Evolutionary conservation across 148 eudicot species (phyloP).

Genomic region (Rhododendron griersonianum): DNA sequence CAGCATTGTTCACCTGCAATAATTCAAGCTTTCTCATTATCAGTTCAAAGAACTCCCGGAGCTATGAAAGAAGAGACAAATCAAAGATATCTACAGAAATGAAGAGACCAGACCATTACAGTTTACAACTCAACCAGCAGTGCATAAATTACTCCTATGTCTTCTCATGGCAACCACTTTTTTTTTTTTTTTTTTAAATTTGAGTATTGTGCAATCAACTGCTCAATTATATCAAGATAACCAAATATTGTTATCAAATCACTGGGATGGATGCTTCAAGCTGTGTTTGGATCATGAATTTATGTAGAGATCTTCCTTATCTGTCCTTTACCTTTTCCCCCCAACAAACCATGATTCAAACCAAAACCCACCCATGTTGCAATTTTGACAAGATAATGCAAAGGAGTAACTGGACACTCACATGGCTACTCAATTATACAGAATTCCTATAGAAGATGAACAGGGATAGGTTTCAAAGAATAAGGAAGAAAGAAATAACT

Average conservation of each 20-base stretch:
- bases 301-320: too few species aligned
- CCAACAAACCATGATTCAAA: too few species aligned
- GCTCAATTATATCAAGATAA: background rate
- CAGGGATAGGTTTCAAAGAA: background rate
- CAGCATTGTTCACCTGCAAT: slow-evolving; percentile 4
- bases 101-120: background rate
- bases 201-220: background rate
- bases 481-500: background rate
- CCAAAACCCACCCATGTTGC: too few species aligned
- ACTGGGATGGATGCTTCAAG: background rate
- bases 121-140: background rate
- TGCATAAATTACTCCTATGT: background rate
- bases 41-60: background rate
- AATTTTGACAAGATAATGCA: background rate
- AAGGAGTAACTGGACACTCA: background rate
- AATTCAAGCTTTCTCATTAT: background rate
- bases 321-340: too few species aligned
- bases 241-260: background rate
- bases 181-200: too few species aligned
- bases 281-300: background rate
- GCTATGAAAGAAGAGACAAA: background rate
- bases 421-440: background rate
- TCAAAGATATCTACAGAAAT: background rate
- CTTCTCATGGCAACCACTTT: too few species aligned
- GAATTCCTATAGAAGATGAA: background rate